Evolutionary conservation across 2,329 filamentous ascomycete genomes (phyloP), one percentile per base, ranked within the genome.

Genomic region (Microdochium trichocladiopsis): DNA sequence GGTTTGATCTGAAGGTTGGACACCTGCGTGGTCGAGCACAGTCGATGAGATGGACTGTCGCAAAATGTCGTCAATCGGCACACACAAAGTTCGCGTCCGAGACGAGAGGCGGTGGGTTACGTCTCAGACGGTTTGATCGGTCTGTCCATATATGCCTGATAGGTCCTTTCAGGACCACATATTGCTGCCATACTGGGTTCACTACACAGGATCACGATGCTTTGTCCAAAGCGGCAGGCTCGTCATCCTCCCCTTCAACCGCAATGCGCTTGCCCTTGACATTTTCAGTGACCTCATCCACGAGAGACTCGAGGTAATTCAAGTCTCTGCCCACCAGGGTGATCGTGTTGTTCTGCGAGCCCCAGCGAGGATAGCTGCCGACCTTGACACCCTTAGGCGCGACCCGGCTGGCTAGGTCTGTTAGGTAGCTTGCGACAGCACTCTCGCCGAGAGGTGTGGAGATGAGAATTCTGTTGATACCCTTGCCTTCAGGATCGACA

Each of bases 361-460:
- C 90, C 91, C 92, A 96, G 52, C 90, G 78, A 33, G 94, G 94
- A 70, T 99, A 97, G 69, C 90, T 95, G 48, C 94, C 94, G 16
- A 97, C 90, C 72, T 97, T 97, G 62, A 97, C 80, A 2, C 90
- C 91, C 62, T 80, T 83, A 1, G 83, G 73, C 66, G 84, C 86
- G 22, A 92, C 87, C 66, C 82, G 82, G 25, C 74, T 79, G 4
- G 92, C 89, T 56, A 97, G 73, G 58, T 89, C 80, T 1, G 90
- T 93, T 62, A 99, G 74, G 66, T 89, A 96, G 18, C 77, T 81
- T 12, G 94, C 93, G 28, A 96, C 84, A 18, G 80, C 80, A 68
- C 91, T 96, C 76, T 99, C 94, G 1, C 88, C 76, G 69, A 95
- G 68, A 25, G 93, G 92, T 25, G 94, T 97, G 49, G 88, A 90